Base-by-base conservation (phyloP, 1,284 basidiomycete species). In the Cryptococcus sp. region DNA sequence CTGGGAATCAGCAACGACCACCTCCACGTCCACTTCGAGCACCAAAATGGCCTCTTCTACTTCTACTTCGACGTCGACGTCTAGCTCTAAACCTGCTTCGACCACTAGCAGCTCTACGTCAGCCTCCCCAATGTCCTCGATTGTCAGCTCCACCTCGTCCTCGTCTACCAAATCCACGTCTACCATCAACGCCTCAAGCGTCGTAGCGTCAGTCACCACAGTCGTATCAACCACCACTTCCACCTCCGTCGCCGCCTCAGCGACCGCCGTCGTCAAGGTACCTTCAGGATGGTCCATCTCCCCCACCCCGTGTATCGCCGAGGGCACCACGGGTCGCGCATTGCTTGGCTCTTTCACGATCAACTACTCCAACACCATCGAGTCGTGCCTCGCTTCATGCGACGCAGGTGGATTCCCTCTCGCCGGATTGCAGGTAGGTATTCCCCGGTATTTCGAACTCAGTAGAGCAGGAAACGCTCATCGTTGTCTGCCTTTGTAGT, bases 371-470 rank as follows among this genome's bases (percentile, higher is more conserved):
- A 54, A 54, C 46, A 72, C 65, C 15, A 41, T 56, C 19, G 56
- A 64, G 47, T 25, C 42, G 6, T 77, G 76, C 56, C 56, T 71
- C 41, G 59, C 53, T 31, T 61, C 63, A 49, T 77, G 76, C 60
- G 58, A 65, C n/a, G 54, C 52, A 31, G 61, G 64, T 49, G 76
- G 72, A 5, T 77, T 62, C 65, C 53, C 61, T 5, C 49, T 70
- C 45, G 75, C 70, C 13, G 77, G 76, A 25, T 58, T 70, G 15
- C 69, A 72, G 56, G 64, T 63, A 22, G 25, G 59, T 59, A 15
- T n/a, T 41, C 1, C 44, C 27, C 6, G 1, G 47, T 22, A n/a
- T 48, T 2, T 38, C 42, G 16, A 48, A n/a, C 4, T 13, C 31
- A 35, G 31, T 25, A 25, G 25, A 25, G 31, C 7, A 35, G 13